Evolutionary conservation across 768 basidiomycete genomes (phyloP), one percentile per base, ranked within the genome.

Genomic region (Lepiota venenata): DNA sequence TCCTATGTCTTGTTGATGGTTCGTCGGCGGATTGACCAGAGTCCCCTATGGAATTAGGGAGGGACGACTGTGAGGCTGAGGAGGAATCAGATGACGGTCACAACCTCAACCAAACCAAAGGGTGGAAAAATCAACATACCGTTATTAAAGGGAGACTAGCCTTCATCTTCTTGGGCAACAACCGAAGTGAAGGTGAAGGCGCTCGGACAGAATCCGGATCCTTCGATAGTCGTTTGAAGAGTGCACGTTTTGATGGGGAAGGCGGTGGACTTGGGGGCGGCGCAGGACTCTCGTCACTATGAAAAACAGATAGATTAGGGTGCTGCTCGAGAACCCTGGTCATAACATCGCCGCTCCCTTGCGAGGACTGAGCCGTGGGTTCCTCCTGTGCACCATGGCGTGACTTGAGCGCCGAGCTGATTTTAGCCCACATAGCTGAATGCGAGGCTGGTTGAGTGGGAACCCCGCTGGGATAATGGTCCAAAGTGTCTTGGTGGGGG

Each of bases 231-330:
- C 82, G 76, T 66, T 80, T 85, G 69, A 85, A 81, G 71, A 84
- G 72, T 1, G 42, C 32, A 58, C 71, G 67, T 57, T 71, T 80
- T 7, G 81, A 78, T 1, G 81, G 82, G 0, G 81, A 84, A 22
- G 67, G 66, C 1, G 81, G 81, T 4, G 78, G 77, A 42, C 68
- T 73, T 25, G 61, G 64, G 1, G 67, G 56, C 22, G 58, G 57
- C 3, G 63, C 63, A 2, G 61, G 59, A 48, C 71, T 68, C 35
- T 71, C 66, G 38, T 66, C 57, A 41, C 68, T 60, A 55, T 82
- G 78, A 57, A 83, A 83, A 56, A 82, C 70, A 20, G 84, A 84
- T 49, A 83, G 63, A 64, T 83, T 84, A 20, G 81, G 82, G 55
- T 85, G 82, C 52, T 83, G 81, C 64, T 85, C 80, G 55, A 74